These are phyloP conservation scores for Cryptococcus jaspeensis DNA, from an alignment of 1,284 basidiomycete species.

Conservation along the genomic window DNA sequence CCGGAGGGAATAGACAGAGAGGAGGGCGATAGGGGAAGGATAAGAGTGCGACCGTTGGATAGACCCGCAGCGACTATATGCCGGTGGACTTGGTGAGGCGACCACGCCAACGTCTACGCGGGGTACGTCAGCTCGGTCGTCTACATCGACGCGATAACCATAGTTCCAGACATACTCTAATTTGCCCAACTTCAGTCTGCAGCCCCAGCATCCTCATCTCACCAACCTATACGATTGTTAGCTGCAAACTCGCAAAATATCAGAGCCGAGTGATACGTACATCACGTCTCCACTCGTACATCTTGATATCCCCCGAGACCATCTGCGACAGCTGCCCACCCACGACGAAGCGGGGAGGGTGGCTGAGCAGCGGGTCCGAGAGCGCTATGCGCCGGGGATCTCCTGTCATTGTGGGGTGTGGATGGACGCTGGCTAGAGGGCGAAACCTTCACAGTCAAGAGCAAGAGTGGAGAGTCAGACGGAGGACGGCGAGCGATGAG, in stretches of 20 bases:
- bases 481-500: slow-evolving; percentile 1
- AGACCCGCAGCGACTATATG: slow-evolving; percentile 40
- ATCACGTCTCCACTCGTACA: slow-evolving; percentile 43
- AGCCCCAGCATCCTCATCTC: slow-evolving; percentile 43
- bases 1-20: slow-evolving; percentile 30
- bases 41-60: slow-evolving; percentile 35
- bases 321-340: slow-evolving; percentile 38
- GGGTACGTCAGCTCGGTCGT: neutral
- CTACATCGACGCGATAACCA: neutral
- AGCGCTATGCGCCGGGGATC: slow-evolving; percentile 37
- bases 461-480: neutral
- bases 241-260: neutral
- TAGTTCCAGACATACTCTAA: slow-evolving; percentile 22
- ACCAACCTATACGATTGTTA: slow-evolving; percentile 17
- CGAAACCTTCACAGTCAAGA: too few species aligned
- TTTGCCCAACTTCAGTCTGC: slow-evolving; percentile 44
- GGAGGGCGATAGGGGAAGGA: slow-evolving; percentile 37
- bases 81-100: slow-evolving; percentile 35
- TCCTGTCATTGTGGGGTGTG: slow-evolving; percentile 3
- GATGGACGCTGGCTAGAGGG: too few species aligned
- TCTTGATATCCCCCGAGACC: slow-evolving; percentile 41
- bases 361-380: slow-evolving; percentile 32
- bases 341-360: slow-evolving; percentile 38
- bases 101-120: slow-evolving; percentile 43
- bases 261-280: slow-evolving; percentile 22